A percentile compares a stretch with the other conserved stretches of the same genome.
Evolutionary conservation across 2,329 filamentous ascomycete genomes (phyloP).

Genomic region (Cryphonectria nitschkei): DNA sequence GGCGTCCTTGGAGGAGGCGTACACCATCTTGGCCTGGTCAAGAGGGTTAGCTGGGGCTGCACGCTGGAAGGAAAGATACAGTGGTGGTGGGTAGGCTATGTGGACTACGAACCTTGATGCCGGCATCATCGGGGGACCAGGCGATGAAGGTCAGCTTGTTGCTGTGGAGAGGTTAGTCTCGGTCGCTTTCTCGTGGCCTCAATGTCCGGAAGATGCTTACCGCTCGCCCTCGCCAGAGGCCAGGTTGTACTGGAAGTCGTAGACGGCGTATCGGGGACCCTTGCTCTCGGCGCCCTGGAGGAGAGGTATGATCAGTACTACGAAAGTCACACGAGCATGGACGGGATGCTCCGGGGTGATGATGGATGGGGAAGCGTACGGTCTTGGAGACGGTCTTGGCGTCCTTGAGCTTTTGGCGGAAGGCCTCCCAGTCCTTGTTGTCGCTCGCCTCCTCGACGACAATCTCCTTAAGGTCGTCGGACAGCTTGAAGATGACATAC

Average conservation of each 20-base stretch:
- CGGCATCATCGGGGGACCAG: conserved; percentile 82
- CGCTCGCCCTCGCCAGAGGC: conserved; percentile 73
- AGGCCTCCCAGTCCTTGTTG: conserved; percentile 69
- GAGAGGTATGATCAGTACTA: conserved; percentile 10
- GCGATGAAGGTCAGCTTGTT: conserved; percentile 81
- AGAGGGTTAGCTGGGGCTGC: conserved; percentile 5
- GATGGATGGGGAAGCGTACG: conserved; percentile 48
- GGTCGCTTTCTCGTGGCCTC: conserved; percentile 8
- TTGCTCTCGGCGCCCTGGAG: conserved; percentile 60
- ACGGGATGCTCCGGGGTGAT: conserved; percentile 16
- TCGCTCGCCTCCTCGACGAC: conserved; percentile 75
- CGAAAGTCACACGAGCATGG: conserved; percentile 11
- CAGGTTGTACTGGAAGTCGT: conserved; percentile 80
- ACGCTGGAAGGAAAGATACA: neutral
- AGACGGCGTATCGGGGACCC: conserved; percentile 80
- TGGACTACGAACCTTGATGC: conserved; percentile 65
- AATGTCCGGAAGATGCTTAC: conserved; percentile 44
- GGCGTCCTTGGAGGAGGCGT: conserved; percentile 85
- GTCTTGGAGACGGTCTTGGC: conserved; percentile 73
- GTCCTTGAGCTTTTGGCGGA: conserved; percentile 76
- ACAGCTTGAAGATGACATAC: conserved; percentile 88
- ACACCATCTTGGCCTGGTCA: conserved; percentile 81
- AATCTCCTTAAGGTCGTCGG: conserved; percentile 81
- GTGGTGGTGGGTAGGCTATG: conserved; percentile 28
- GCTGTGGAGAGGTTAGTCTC: conserved; percentile 45